phyloP scores from a whole-genome alignment of 2,329 filamentous ascomycete species.

The Trichoderma koningii region DNA sequence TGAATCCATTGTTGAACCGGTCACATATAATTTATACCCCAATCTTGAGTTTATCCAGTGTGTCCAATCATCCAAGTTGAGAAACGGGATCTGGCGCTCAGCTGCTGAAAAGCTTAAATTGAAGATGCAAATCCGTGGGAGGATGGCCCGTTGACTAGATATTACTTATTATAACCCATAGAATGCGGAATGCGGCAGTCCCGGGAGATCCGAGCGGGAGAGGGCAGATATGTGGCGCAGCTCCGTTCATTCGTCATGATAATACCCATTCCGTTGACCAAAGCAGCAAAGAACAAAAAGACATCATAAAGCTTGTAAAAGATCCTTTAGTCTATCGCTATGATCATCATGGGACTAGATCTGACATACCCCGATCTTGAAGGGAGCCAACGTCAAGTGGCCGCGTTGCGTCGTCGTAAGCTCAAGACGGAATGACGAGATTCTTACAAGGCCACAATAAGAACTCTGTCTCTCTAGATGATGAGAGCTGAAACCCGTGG shows the following conservation, averaged over 20 bases:
- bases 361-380: too few relatives aligned
- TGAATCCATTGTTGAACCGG: too few relatives aligned
- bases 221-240: slow-evolving; percentile 4
- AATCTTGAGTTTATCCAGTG: neutral
- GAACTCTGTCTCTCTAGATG: neutral
- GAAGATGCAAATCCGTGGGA: neutral
- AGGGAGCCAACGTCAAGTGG: too few relatives aligned
- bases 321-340: too few relatives aligned
- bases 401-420: neutral
- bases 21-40: too few relatives aligned
- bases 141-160: neutral
- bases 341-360: too few relatives aligned
- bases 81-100: neutral
- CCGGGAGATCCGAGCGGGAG: slow-evolving; percentile 16
- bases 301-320: too few relatives aligned
- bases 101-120: slow-evolving; percentile 3
- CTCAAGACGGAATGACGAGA: slow-evolving; percentile 5
- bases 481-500: slow-evolving; percentile 18
- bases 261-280: too few relatives aligned
- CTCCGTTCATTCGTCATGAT: neutral
- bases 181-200: neutral
- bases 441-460: neutral
- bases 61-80: neutral
- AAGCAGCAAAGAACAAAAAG: too few relatives aligned
- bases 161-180: too few relatives aligned